These are phyloP conservation scores for Cladosporium sp. DNA, from an alignment of 2,329 filamentous ascomycete species.

Conservation along the genomic window DNA sequence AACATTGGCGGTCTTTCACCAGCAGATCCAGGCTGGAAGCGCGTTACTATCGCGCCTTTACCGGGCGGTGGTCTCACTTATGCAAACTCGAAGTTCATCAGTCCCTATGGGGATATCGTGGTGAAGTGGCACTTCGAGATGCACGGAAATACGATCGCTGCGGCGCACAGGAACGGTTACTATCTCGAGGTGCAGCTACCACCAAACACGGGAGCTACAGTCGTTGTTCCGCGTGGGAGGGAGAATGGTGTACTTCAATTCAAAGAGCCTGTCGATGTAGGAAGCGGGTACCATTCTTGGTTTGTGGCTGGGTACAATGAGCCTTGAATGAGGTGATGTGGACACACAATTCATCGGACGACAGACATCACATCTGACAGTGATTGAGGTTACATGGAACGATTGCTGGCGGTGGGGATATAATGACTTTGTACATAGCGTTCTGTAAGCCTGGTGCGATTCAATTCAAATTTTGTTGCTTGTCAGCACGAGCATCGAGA, in stretches of 20 bases:
- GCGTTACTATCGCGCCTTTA: not conserved
- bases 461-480: no score
- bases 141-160: not conserved
- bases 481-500: no score
- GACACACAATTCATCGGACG: no score
- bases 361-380: no score
- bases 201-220: not conserved
- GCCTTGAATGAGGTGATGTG: no score
- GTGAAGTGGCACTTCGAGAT: not conserved
- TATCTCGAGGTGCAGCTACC: not conserved
- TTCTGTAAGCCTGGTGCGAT: no score
- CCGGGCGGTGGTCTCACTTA: conserved; percentile 1
- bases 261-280: not conserved
- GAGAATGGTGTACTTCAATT: not conserved
- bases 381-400: no score
- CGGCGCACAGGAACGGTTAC: conserved; percentile 3
- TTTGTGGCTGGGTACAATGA: not conserved
- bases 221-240: not conserved
- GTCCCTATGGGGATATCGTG: not conserved
- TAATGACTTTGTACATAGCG: no score
- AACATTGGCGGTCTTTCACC: conserved; percentile 3
- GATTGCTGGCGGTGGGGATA: no score
- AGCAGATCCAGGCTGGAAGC: conserved; percentile 3
- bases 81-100: conserved; percentile 1
- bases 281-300: not conserved